Evolutionary conservation across 495 filamentous ascomycete species (phyloP).

Genomic region (Tuber indicum): DNA sequence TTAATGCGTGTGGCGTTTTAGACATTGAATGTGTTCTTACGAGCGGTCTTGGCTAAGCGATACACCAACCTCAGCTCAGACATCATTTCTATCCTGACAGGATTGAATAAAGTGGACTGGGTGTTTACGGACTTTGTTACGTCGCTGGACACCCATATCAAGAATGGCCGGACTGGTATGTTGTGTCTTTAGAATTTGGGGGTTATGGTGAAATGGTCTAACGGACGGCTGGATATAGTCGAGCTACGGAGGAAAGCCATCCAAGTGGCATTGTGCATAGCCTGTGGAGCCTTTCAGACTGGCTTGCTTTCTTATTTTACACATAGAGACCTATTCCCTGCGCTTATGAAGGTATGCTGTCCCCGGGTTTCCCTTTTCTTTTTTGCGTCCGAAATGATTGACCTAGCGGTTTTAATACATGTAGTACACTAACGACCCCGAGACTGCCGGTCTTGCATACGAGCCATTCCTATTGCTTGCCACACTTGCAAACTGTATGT

Average conservation of each 20-base stretch:
- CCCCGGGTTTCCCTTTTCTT: not conserved
- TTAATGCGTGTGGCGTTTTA: conserved; percentile 43
- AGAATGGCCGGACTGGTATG: conserved; percentile 67
- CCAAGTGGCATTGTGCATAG: conserved; percentile 70
- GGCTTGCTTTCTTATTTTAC: conserved; percentile 91
- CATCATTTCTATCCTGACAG: conserved; percentile 81
- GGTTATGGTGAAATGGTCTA: conserved; percentile 14
- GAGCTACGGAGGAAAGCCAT: conserved; percentile 72
- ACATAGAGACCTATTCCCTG: conserved; percentile 86
- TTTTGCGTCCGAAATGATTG: conserved; percentile 1
- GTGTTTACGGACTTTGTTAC: conserved; percentile 84
- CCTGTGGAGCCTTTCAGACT: conserved; percentile 90
- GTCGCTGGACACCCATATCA: conserved; percentile 70
- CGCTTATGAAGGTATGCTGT: conserved; percentile 76
- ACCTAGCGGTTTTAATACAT: conserved; percentile 6
- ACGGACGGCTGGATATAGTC: conserved; percentile 47
- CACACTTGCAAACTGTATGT: conserved; percentile 71
- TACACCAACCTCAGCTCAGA: conserved; percentile 96
- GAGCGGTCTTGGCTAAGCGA: conserved; percentile 70
- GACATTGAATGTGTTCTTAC: conserved; percentile 87
- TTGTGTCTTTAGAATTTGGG: conserved; percentile 10
- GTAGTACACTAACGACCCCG: conserved; percentile 80
- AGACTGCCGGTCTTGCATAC: conserved; percentile 55
- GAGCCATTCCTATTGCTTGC: conserved; percentile 79
- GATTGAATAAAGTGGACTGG: conserved; percentile 76